These are phyloP conservation scores for Eudorina sp. DNA, from an alignment of 139 green algal species.

Conservation along the genomic window DNA sequence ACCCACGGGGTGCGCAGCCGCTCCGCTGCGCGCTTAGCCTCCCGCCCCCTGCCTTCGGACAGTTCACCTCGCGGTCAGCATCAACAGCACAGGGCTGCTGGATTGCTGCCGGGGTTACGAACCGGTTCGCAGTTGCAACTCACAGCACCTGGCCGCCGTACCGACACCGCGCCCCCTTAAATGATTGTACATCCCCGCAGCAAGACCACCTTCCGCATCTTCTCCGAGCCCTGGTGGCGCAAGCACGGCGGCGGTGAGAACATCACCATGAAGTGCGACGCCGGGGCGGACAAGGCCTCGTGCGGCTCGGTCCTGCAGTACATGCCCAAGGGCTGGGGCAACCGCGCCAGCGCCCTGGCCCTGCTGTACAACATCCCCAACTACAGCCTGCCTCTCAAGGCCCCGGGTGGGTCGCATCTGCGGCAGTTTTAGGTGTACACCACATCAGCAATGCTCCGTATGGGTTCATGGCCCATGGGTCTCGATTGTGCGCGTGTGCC, in stretches of 20 bases:
- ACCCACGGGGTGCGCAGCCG: too few relatives aligned
- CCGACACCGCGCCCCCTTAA: too few relatives aligned
- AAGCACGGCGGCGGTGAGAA: not conserved
- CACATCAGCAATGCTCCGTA: not conserved
- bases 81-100: not conserved
- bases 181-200: too few relatives aligned
- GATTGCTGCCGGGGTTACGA: too few relatives aligned
- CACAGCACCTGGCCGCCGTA: not conserved
- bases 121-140: too few relatives aligned
- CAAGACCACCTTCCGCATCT: not conserved
- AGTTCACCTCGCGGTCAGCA: not conserved
- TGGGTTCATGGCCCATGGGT: not conserved
- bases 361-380: slow-evolving; percentile 7
- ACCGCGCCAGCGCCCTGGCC: not conserved
- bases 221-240: slow-evolving; percentile 12
- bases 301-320: not conserved
- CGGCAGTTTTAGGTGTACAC: not conserved
- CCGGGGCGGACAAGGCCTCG: not conserved
- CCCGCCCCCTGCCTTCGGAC: not conserved
- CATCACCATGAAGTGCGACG: not conserved
- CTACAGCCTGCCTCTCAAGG: not conserved
- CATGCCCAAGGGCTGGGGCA: slow-evolving; percentile 26
- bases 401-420: not conserved
- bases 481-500: not conserved
- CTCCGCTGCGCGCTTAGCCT: too few relatives aligned